Evolutionary conservation across 352 stramenopile genomes (phyloP), one percentile per base, ranked within the genome.

Genomic region (Phytophthora syringae): DNA sequence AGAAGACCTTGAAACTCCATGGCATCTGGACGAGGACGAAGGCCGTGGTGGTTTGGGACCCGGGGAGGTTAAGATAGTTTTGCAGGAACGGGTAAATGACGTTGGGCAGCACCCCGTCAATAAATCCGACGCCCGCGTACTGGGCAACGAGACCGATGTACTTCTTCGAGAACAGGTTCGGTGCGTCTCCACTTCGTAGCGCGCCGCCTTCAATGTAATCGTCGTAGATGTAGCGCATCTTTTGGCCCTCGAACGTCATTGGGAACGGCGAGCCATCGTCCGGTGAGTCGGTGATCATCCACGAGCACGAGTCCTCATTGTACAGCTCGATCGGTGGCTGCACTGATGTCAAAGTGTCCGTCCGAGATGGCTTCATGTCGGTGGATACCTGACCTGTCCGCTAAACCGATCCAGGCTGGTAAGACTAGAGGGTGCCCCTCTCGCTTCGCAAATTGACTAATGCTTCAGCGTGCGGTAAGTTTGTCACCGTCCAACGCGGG

Each of bases 1-100:
- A 72, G 50, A 89, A 82, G 0, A 88, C 67, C 54, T 88, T 89
- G 43, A 89, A 88, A 39, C 72, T 86, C 75, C 79, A 89, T 5
- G 75, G 77, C 42, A 89, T 69, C 28, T 79, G 70, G 13, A 89
- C 73, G n/a, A 87, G 74, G 15, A 76, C 67, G 32, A 62, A 61
- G 1, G 73, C 79, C n/a, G 80, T 75, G 28, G 80, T 77, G 5
- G 77, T 81, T 28, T 77, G 67, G 10, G 74, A 74, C 20, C 74
- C 80, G 1, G 74, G 68, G 27, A 85, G 63, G 49, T 86, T 89
- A 40, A 87, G 68, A 49, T 87, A 87, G 42, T 81, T 80, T 44
- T 74, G 67, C 48, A 89, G 53, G 52, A 85, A 87, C 20, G 80
- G 80, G 39, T 84, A 84, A 32, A 87, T 72, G 28, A 76, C 77